These are phyloP conservation scores for Colletotrichum horii DNA, from an alignment of 2,329 filamentous ascomycete genomes.

Conservation along the genomic window DNA sequence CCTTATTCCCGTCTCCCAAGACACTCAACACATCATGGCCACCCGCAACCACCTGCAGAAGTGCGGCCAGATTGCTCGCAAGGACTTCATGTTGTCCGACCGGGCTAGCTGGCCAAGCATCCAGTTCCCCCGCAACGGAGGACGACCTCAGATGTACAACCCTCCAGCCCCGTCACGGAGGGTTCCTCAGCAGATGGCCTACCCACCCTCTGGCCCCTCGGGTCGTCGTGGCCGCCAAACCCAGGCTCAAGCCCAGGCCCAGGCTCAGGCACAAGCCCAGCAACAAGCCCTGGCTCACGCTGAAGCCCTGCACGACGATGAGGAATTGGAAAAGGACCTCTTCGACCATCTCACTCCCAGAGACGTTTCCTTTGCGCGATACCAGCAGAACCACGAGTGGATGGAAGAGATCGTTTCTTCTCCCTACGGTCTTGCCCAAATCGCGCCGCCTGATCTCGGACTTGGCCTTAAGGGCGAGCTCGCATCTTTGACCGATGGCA, in stretches of 20 bases:
- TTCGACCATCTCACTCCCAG: constrained; percentile 89
- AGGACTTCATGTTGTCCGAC: constrained; percentile 95
- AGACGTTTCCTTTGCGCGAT: constrained; percentile 86
- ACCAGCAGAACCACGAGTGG: constrained; percentile 97
- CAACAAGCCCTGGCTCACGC: constrained; percentile 24
- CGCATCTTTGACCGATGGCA: constrained; percentile 79
- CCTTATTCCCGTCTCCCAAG: constrained; percentile 68
- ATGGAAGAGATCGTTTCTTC: constrained; percentile 97
- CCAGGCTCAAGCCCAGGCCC: constrained; percentile 47
- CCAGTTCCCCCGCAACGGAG: constrained; percentile 65
- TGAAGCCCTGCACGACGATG: constrained; percentile 64
- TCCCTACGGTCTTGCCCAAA: constrained; percentile 83
- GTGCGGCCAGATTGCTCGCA: constrained; percentile 82
- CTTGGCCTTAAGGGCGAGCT: constrained; percentile 86
- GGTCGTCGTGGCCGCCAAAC: constrained; percentile 13
- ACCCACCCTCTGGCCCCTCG: constrained; percentile 56
- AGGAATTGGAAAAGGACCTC: constrained; percentile 82
- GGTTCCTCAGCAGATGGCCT: constrained; percentile 67
- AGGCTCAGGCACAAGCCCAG: constrained; percentile 31
- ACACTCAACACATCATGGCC: constrained; percentile 64
- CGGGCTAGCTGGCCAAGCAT: constrained; percentile 89
- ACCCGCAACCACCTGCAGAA: constrained; percentile 70
- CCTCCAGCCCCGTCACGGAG: constrained; percentile 47
- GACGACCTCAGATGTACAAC: constrained; percentile 54
- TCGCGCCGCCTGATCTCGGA: constrained; percentile 85